Evolutionary conservation across 371 early-diverging fungal species (phyloP).

Genomic region (Parasitella parasitica): DNA sequence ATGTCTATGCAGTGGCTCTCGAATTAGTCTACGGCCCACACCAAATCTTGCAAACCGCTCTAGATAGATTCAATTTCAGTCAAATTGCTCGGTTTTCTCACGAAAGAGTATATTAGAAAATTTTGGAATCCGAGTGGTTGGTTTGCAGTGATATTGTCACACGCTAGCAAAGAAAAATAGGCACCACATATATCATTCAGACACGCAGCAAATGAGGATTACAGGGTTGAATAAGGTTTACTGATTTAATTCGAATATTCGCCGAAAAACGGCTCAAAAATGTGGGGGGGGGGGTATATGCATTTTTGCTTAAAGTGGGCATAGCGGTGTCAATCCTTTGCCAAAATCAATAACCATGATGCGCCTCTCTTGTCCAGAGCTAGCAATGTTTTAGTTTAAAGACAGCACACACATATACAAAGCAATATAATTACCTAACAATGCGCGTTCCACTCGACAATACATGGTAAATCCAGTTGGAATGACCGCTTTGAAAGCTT

Average conservation of each 20-base stretch:
- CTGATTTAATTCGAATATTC: not conserved
- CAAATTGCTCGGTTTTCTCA: too few relatives aligned
- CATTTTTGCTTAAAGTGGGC: not conserved
- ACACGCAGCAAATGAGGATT: not conserved
- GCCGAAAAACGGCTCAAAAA: not conserved
- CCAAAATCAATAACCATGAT: conserved; percentile 7
- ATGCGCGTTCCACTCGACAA: conserved; percentile 75
- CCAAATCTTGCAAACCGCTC: too few relatives aligned
- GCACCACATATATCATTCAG: too few relatives aligned
- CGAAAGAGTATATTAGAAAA: too few relatives aligned
- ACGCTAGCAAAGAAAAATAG: too few relatives aligned
- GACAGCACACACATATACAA: not conserved
- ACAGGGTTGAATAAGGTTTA: not conserved
- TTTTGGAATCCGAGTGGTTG: too few relatives aligned
- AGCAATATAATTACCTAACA: conserved; percentile 46
- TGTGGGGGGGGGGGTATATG: too few relatives aligned
- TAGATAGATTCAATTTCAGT: too few relatives aligned
- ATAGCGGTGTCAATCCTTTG: conserved; percentile 1
- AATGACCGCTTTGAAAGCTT: conserved; percentile 74
- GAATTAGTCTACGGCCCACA: too few relatives aligned
- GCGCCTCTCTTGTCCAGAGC: conserved; percentile 7
- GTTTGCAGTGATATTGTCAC: too few relatives aligned
- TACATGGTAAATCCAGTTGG: conserved; percentile 93
- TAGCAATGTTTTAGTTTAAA: not conserved
- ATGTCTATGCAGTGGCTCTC: too few relatives aligned